Evolutionary conservation across 2,329 filamentous ascomycete genomes (phyloP), one percentile per base, ranked within the genome.

Genomic region (Cadophora luteo-olivacea): DNA sequence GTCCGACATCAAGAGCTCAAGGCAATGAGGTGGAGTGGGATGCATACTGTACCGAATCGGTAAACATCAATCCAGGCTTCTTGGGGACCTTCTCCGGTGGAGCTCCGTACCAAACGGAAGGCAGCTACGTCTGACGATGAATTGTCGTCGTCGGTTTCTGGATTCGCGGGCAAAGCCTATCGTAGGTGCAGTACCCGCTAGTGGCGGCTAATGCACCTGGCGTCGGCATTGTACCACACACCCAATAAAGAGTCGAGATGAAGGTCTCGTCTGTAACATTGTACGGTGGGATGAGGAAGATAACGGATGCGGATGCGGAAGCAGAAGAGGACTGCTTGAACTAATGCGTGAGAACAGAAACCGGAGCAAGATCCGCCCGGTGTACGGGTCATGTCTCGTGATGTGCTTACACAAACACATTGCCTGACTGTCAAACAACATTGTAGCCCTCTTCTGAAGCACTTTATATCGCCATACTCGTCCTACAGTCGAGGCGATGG

Each of bases 281-380:
- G 29, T 29, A 29, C 29, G 29, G 6, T 45, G 2, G 6, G 12
- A 45, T 16, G 11, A 19, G 4, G 12, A 54, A 29, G 51, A 29
- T 54, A 54, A 55, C 52, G 52, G 52, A 55, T 8, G 29, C 52
- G 52, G 52, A 55, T 8, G 52, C 52, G 52, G 52, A 33, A 8
- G 14, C 29, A 55, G 41, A 5, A 45, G 36, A 38, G 7, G 36
- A 9, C 12, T 38, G 29, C 3, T 29, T 29, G 29, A 29, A 38
- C 12, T 38, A 7, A 14, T 9, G 36, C 5, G 5, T 5, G 33
- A 11, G 11, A 36, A 5, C 33, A 45, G 36, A 29, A 5, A 29
- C 5, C 29, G 29, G 29, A 29, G 3, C 29, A 5, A 3, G 29
- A 29, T 5, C 29, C 29, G 29, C 3, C 29, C 29, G 5, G 3